Evolutionary conservation across 2,329 filamentous ascomycete genomes (phyloP).

Genomic region (Drechslera avenae): DNA sequence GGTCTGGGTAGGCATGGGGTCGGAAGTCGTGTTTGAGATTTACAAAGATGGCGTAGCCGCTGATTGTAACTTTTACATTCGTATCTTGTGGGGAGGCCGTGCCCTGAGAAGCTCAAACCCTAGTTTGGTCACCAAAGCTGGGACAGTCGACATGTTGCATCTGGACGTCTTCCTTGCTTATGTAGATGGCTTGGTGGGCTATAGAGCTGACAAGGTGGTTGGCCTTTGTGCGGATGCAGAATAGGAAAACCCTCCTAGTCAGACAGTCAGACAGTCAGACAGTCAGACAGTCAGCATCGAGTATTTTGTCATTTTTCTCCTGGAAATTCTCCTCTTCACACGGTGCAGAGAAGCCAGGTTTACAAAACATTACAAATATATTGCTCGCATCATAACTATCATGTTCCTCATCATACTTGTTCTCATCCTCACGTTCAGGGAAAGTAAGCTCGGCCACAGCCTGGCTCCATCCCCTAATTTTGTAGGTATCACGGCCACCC

Average conservation of each 20-base stretch:
- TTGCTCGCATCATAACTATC: not conserved
- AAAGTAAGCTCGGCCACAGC: not conserved
- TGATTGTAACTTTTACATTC: conserved; percentile 54
- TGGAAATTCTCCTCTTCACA: too few relatives aligned
- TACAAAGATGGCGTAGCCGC: conserved; percentile 46
- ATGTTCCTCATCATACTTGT: not conserved
- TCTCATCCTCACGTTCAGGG: not conserved
- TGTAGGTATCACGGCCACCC: conserved; percentile 30
- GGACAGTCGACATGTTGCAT: conserved; percentile 72
- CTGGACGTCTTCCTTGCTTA: conserved; percentile 68
- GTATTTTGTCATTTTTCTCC: too few relatives aligned
- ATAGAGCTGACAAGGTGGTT: conserved; percentile 50
- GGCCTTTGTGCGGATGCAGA: conserved; percentile 23
- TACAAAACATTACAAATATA: too few relatives aligned
- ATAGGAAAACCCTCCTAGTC: not conserved
- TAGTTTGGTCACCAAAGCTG: conserved; percentile 53
- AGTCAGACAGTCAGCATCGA: too few relatives aligned
- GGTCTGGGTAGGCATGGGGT: conserved; percentile 86
- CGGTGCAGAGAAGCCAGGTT: too few relatives aligned
- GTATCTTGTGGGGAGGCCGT: conserved; percentile 73
- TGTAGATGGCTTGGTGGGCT: conserved; percentile 72
- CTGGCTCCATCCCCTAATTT: not conserved
- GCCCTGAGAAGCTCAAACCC: conserved; percentile 71
- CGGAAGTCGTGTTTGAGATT: conserved; percentile 78
- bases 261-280: too few relatives aligned